These are phyloP conservation scores for Leishmania gerbilli DNA, from an alignment of 208 protist genomes.

Conservation along the genomic window DNA sequence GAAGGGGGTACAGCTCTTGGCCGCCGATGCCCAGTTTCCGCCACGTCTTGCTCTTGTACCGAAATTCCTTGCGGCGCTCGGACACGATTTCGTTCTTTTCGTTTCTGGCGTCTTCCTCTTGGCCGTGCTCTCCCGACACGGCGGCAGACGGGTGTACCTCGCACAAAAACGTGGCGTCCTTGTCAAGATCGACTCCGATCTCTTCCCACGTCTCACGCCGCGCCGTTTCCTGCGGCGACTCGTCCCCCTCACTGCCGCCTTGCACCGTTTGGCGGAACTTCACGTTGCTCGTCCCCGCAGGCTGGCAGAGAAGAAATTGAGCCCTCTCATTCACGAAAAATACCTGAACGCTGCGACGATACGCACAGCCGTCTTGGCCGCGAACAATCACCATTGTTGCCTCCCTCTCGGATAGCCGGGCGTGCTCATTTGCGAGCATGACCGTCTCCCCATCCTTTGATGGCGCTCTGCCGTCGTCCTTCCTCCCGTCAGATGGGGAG, in stretches of 20 bases:
- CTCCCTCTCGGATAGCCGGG: background rate
- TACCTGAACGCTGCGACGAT: slow-evolving; percentile 43
- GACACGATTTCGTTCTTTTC: slow-evolving; percentile 11
- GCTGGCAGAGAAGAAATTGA: slow-evolving; percentile 37
- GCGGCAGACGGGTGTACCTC: slow-evolving; percentile 20
- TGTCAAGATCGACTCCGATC: slow-evolving; percentile 31
- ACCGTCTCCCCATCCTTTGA: too few species aligned
- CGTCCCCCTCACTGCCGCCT: slow-evolving; percentile 33
- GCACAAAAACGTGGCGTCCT: slow-evolving; percentile 22
- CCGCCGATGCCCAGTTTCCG: slow-evolving; percentile 33
- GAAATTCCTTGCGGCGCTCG: slow-evolving; percentile 34
- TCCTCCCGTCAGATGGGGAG: background rate
- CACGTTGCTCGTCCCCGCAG: slow-evolving; percentile 25
- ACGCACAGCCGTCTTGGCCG: slow-evolving; percentile 17
- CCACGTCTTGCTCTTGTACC: slow-evolving; percentile 55
- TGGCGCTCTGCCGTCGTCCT: too few species aligned
- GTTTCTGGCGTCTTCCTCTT: background rate
- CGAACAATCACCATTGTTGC: slow-evolving; percentile 8
- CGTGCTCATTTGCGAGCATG: background rate
- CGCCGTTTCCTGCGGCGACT: slow-evolving; percentile 34
- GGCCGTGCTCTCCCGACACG: background rate
- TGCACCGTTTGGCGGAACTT: slow-evolving; percentile 46
- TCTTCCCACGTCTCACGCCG: slow-evolving; percentile 52
- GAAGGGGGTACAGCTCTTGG: slow-evolving; percentile 59
- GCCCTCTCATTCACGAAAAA: slow-evolving; percentile 45